Percentiles rank a stretch among this genome's conserved stretches.
These are phyloP conservation scores for Suillus subluteus DNA, from an alignment of 768 basidiomycete species.

Conservation along the genomic window DNA sequence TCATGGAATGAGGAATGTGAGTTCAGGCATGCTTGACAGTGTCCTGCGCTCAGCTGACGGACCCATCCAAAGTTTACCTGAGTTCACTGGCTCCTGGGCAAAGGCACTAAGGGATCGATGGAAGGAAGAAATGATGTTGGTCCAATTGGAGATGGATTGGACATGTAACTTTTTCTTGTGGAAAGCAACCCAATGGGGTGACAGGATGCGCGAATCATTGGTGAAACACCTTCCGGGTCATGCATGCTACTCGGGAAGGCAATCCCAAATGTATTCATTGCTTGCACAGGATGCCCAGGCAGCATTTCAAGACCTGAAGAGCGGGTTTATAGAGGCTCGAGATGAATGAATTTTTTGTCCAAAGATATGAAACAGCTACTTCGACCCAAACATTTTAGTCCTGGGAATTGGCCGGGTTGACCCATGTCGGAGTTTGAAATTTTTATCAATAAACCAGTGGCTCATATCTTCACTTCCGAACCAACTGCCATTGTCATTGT, in stretches of 20 bases:
- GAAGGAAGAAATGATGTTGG: slow-evolving; percentile 7
- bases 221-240: neutral
- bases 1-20: neutral
- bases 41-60: neutral
- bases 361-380: too few relatives aligned
- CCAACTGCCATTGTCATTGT: neutral
- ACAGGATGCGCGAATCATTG: neutral
- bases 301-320: too few relatives aligned
- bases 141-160: neutral
- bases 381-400: too few relatives aligned
- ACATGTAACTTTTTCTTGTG: neutral
- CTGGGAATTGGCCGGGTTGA: neutral
- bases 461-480: neutral
- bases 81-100: slow-evolving; percentile 13
- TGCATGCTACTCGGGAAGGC: neutral
- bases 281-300: too few relatives aligned
- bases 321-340: too few relatives aligned
- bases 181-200: neutral
- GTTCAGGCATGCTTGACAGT: neutral
- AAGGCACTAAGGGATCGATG: slow-evolving; percentile 9
- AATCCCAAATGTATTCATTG: neutral
- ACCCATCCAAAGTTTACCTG: slow-evolving; percentile 10
- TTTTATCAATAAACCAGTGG: neutral
- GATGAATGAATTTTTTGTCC: too few relatives aligned
- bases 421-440: neutral